These are phyloP conservation scores for Plasmodium blacklocki DNA, from an alignment of 169 alveolate genomes.

Conservation along the genomic window DNA sequence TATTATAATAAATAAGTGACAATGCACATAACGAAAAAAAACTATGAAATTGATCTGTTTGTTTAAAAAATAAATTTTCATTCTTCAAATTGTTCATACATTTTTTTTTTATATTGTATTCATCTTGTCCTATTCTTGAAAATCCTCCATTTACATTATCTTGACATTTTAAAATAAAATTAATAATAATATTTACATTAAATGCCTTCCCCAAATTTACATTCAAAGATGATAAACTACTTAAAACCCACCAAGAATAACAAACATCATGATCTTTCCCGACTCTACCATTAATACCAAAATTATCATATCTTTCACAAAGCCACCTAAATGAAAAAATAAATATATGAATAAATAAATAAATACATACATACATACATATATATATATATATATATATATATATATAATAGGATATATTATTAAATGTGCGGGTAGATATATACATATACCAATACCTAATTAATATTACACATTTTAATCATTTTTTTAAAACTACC, in stretches of 20 bases:
- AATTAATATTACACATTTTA: background rate
- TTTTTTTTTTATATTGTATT: constrained; percentile 10
- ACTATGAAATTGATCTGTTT: constrained; percentile 50
- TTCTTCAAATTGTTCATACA: constrained; percentile 20
- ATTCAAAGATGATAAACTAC: constrained; percentile 70
- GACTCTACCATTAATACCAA: constrained; percentile 81
- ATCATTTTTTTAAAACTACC: background rate
- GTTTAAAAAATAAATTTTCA: constrained; percentile 16
- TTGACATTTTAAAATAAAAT: constrained; percentile 47
- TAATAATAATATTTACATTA: constrained; percentile 44
- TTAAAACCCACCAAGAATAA: constrained; percentile 84
- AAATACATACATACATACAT: background rate
- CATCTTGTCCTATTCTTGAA: constrained; percentile 39
- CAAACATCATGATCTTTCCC: constrained; percentile 85
- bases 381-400: background rate
- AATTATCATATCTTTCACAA: constrained; percentile 58
- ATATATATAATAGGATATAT: too few relatives aligned
- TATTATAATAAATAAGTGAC: constrained; percentile 54
- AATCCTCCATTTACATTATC: constrained; percentile 63
- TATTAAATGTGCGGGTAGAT: background rate
- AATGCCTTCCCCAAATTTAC: constrained; percentile 20
- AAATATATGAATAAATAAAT: background rate
- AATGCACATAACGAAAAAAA: constrained; percentile 60
- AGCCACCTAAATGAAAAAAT: constrained; percentile 49
- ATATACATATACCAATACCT: background rate